Evolutionary conservation across 768 basidiomycete species (phyloP), one percentile per base, ranked within the genome.

Genomic region (Solioccasus polychromus): DNA sequence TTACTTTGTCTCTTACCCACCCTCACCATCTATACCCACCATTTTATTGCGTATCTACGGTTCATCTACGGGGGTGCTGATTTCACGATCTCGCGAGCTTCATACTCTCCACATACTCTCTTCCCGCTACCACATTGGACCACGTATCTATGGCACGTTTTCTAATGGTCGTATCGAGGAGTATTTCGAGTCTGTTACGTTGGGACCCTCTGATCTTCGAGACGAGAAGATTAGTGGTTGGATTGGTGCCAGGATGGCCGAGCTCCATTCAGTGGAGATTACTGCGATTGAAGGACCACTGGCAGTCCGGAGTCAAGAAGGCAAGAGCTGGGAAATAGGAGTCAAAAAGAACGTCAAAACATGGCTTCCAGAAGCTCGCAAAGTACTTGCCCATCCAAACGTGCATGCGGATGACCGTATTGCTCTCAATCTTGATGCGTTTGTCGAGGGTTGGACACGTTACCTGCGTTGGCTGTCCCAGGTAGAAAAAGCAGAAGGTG

Each of bases 241-340:
- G 79, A 92, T 98, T 54, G 93, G 83, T n/a, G 79, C 85, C 18
- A 77, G 95, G 26, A 98, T 98, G 95, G 83, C 92, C 18, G 94
- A 98, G 66, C 77, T 99, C 25, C 96, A 99, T 67, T 82, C 83
- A 20, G 95, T 97, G 37, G 92, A 95, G 58, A 75, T 96, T 41
- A 74, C 76, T 12, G 72, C 74, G 34, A 74, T 97, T 36, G 78
- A 80, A 58, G 71, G 70, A 29, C 67, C 71, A 30, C 62, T 69
- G 37, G 58, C 65, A 17, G 59, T 62, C 34, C 67, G 60, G 26
- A 60, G 58, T 26, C 67, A 71, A 7, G 74, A 74, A 62, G 70
- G 72, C 41, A 71, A 69, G 41, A 75, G 70, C 15, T 75, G 78
- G 72, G 75, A 80, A 44, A 73, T 85, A 38, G 80, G 75, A 15